These are phyloP conservation scores for Lactifluus hygrophoroides DNA, from an alignment of 768 basidiomycete genomes.

Conservation along the genomic window DNA sequence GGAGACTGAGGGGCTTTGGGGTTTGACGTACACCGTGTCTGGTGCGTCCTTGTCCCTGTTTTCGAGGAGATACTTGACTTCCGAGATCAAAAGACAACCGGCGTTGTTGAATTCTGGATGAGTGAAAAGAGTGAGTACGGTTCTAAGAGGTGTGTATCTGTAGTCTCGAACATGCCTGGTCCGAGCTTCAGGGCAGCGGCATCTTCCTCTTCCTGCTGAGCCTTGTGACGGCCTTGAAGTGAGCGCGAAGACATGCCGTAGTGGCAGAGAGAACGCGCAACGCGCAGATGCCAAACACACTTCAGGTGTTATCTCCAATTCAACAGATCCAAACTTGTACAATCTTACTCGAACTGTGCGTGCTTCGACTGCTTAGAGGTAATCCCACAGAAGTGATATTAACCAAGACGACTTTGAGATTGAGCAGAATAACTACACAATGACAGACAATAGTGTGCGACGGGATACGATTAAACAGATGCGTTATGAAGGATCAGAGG, in stretches of 20 bases:
- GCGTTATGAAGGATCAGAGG: slow-evolving; percentile 25
- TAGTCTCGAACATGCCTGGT: slow-evolving; percentile 37
- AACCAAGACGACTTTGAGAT: slow-evolving; percentile 22
- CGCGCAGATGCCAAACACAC: too few relatives aligned
- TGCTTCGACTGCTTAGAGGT: not conserved
- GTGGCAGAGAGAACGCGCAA: not conserved
- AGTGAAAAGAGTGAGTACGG: not conserved
- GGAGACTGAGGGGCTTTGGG: too few relatives aligned
- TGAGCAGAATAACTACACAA: slow-evolving; percentile 59
- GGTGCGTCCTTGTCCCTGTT: slow-evolving; percentile 83
- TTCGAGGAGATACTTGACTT: slow-evolving; percentile 85
- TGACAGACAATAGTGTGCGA: slow-evolving; percentile 59
- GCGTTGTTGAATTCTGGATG: slow-evolving; percentile 79
- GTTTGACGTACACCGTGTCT: slow-evolving; percentile 67
- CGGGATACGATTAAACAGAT: slow-evolving; percentile 58
- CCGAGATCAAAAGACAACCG: slow-evolving; percentile 84
- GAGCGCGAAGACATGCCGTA: slow-evolving; percentile 41
- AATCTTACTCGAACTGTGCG: not conserved
- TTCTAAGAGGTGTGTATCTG: not conserved
- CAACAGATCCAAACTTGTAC: slow-evolving; percentile 1
- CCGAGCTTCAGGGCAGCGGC: slow-evolving; percentile 80
- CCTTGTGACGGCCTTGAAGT: slow-evolving; percentile 53
- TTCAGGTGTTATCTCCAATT: too few relatives aligned
- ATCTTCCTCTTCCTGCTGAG: slow-evolving; percentile 72
- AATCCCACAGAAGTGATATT: not conserved